Evolutionary conservation across 179 eudicot genomes (phyloP).

Genomic region (Dionaea muscipula): DNA sequence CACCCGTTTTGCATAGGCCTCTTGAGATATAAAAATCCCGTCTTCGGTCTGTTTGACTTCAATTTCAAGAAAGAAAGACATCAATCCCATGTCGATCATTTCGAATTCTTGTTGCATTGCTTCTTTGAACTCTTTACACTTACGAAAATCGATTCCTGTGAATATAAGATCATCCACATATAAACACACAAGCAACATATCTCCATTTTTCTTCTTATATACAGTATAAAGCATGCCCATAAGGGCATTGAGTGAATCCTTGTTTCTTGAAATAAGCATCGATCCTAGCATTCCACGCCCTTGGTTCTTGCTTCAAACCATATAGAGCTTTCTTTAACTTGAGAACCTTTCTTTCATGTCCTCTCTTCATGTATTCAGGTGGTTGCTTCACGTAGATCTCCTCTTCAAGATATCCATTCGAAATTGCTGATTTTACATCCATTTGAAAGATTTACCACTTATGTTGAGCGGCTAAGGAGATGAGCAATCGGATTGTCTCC

Average conservation of each 20-base stretch:
- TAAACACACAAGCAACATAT: neutral
- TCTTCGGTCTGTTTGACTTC: neutral
- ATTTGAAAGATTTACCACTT: neutral
- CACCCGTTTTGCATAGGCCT: neutral
- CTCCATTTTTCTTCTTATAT: neutral
- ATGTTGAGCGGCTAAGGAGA: constrained; percentile 1
- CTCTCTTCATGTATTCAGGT: neutral
- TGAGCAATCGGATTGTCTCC: constrained; percentile 3
- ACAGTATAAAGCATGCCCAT: neutral
- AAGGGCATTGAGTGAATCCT: neutral
- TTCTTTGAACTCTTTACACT: neutral
- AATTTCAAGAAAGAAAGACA: neutral
- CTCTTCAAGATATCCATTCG: constrained; percentile 1
- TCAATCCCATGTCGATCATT: neutral
- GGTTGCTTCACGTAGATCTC: constrained; percentile 4
- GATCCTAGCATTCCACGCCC: neutral
- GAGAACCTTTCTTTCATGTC: neutral
- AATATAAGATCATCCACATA: neutral
- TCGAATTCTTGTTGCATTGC: constrained; percentile 1
- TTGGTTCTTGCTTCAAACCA: constrained; percentile 5
- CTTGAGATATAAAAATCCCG: constrained; percentile 1
- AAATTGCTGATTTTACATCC: constrained; percentile 8
- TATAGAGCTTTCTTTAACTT: neutral
- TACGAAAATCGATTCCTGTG: no score
- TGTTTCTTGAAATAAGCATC: neutral